phyloP scores from a whole-genome alignment of 2,329 filamentous ascomycete genomes.

The Fusarium longipes region DNA sequence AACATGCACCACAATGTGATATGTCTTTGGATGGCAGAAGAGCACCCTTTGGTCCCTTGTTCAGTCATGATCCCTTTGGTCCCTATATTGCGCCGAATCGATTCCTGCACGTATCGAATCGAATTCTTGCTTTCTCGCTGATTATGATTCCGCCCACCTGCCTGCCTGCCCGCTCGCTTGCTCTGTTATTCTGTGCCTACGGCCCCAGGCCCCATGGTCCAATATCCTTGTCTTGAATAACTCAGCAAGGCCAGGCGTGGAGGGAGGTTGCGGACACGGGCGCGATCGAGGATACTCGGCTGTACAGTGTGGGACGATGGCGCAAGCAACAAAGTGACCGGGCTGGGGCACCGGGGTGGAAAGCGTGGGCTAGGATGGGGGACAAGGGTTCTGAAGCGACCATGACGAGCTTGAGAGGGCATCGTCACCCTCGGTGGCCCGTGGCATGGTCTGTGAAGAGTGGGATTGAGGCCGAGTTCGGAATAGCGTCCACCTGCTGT shows the following conservation, averaged over 20 bases:
- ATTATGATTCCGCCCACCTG: conserved; percentile 17
- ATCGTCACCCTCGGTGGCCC: conserved; percentile 36
- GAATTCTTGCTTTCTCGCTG: conserved; percentile 33
- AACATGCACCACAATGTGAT: conserved; percentile 25
- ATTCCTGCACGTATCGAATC: conserved; percentile 31
- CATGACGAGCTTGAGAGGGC: conserved; percentile 44
- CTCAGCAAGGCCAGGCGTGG: conserved; percentile 40
- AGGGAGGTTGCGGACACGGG: conserved; percentile 44
- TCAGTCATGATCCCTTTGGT: conserved; percentile 35
- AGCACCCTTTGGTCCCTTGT: conserved; percentile 28
- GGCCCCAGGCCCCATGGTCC: conserved; percentile 15
- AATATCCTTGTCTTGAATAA: conserved; percentile 35
- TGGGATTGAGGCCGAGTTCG: conserved; percentile 36
- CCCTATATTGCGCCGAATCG: conserved; percentile 27
- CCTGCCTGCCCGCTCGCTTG: conserved; percentile 18
- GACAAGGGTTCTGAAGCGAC: conserved; percentile 42
- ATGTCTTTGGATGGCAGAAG: conserved; percentile 23
- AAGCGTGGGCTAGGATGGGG: conserved; percentile 39
- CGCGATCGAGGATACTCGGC: conserved; percentile 46
- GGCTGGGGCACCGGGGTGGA: conserved; percentile 41
- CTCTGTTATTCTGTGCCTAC: conserved; percentile 21
- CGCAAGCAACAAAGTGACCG: conserved; percentile 45
- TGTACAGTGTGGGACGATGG: conserved; percentile 50
- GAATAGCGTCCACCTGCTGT: conserved; percentile 29
- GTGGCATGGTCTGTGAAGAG: conserved; percentile 41